phyloP scores from a whole-genome alignment of 2,329 filamentous ascomycete species.

The Ambrosiella xylebori region DNA sequence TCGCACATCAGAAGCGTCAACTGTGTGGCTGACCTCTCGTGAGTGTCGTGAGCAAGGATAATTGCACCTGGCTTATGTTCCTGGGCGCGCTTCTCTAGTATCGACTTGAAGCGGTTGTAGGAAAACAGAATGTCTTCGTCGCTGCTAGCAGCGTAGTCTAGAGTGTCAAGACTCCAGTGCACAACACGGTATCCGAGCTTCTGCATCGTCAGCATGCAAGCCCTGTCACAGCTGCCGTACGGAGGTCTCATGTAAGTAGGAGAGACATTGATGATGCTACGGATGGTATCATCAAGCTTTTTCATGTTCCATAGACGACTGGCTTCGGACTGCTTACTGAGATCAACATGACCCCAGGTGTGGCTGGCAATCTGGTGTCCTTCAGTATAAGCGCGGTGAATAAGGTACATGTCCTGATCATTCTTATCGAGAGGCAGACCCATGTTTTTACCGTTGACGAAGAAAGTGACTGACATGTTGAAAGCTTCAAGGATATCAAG shows the following conservation, averaged over 20 bases:
- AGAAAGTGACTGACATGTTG: slow-evolving; percentile 24
- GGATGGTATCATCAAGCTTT: slow-evolving; percentile 28
- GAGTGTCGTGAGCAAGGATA: slow-evolving; percentile 35
- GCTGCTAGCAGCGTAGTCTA: slow-evolving; percentile 38
- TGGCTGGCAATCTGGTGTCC: slow-evolving; percentile 45
- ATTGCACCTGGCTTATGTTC: slow-evolving; percentile 25
- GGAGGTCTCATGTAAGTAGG: slow-evolving; percentile 29
- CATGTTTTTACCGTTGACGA: slow-evolving; percentile 21
- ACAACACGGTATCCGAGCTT: slow-evolving; percentile 36
- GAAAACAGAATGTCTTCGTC: slow-evolving; percentile 31
- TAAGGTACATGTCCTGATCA: slow-evolving; percentile 13
- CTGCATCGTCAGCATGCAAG: slow-evolving; percentile 20
- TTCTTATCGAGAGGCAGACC: slow-evolving; percentile 16
- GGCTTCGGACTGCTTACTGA: slow-evolving; percentile 21
- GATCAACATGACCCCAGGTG: slow-evolving; percentile 30
- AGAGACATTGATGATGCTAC: slow-evolving; percentile 25
- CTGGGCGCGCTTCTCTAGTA: slow-evolving; percentile 4
- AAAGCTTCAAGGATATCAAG: slow-evolving; percentile 22
- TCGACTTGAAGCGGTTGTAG: slow-evolving; percentile 22
- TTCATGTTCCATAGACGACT: slow-evolving; percentile 24
- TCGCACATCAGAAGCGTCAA: slow-evolving; percentile 18
- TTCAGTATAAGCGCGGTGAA: slow-evolving; percentile 30
- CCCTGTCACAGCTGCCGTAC: slow-evolving; percentile 25
- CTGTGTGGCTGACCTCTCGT: slow-evolving; percentile 28
- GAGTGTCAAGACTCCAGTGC: slow-evolving; percentile 41